A percentile compares a stretch with the other conserved stretches of the same genome.
Evolutionary conservation across 352 stramenopile genomes (phyloP).

Genomic region (Pythium coloratum): DNA sequence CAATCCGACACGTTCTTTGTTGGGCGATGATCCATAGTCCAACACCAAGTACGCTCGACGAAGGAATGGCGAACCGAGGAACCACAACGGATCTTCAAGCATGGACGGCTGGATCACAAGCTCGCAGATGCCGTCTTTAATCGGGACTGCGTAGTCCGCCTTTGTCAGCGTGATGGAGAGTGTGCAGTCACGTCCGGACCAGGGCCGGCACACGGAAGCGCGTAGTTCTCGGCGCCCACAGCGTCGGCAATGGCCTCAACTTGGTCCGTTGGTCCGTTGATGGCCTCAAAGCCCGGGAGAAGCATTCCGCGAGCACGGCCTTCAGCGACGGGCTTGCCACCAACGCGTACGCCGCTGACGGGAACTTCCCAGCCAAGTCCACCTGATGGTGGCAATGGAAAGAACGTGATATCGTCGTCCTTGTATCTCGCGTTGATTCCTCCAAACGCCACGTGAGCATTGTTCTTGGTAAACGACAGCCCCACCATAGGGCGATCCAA

Average conservation of each 20-base stretch:
- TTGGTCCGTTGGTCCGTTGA: slow-evolving; percentile 4
- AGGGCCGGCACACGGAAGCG: slow-evolving; percentile 11
- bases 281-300: background rate
- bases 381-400: background rate
- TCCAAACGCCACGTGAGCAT: slow-evolving; percentile 16
- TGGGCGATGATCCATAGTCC: slow-evolving; percentile 18
- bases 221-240: slow-evolving; percentile 14
- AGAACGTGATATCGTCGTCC: slow-evolving; percentile 8
- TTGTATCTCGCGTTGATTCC: slow-evolving; percentile 15
- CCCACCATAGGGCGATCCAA: slow-evolving; percentile 12
- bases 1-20: slow-evolving; percentile 15
- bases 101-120: slow-evolving; percentile 2
- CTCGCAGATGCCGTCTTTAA: slow-evolving; percentile 8
- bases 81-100: background rate
- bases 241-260: slow-evolving; percentile 16
- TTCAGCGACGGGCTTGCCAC: slow-evolving; percentile 1
- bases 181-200: slow-evolving; percentile 14
- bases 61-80: slow-evolving; percentile 11
- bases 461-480: background rate
- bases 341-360: slow-evolving; percentile 8
- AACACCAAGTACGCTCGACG: slow-evolving; percentile 19
- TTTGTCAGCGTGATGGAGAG: slow-evolving; percentile 22
- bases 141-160: slow-evolving; percentile 15
- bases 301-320: background rate
- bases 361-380: slow-evolving; percentile 13